phyloP scores from a whole-genome alignment of 495 filamentous ascomycete genomes.

The Monascus purpureus region DNA sequence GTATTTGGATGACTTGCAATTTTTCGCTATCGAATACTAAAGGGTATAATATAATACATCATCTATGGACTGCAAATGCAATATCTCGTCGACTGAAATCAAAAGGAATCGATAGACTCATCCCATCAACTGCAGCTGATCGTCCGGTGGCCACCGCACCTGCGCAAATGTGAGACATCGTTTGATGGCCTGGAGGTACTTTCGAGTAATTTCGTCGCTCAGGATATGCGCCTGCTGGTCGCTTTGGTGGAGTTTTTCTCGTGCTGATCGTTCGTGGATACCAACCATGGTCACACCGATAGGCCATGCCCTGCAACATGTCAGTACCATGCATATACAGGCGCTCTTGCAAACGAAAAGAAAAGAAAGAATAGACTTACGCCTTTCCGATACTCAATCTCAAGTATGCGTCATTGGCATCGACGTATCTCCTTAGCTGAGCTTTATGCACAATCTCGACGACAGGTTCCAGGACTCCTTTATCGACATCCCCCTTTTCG shows the following conservation, averaged over 20 bases:
- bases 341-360: background rate
- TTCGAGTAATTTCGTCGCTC: constrained; percentile 87
- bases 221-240: constrained; percentile 91
- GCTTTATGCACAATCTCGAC: constrained; percentile 89
- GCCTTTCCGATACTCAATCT: constrained; percentile 93
- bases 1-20: no score
- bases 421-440: constrained; percentile 81
- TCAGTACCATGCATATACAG: constrained; percentile 8
- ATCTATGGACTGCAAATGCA: no score
- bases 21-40: no score
- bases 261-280: constrained; percentile 90
- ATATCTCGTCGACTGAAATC: no score
- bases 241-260: constrained; percentile 84
- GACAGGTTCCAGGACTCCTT: constrained; percentile 65
- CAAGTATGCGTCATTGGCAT: constrained; percentile 92
- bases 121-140: constrained; percentile 93
- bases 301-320: constrained; percentile 59
- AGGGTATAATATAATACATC: no score
- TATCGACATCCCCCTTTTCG: constrained; percentile 63
- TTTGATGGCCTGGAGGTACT: constrained; percentile 97
- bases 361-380: constrained; percentile 17
- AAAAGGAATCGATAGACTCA: no score
- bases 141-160: constrained; percentile 88
- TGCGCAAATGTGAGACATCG: constrained; percentile 93
- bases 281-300: constrained; percentile 99